Evolutionary conservation across 2,329 filamentous ascomycete genomes (phyloP).

Genomic region (Fusarium albosuccineum): DNA sequence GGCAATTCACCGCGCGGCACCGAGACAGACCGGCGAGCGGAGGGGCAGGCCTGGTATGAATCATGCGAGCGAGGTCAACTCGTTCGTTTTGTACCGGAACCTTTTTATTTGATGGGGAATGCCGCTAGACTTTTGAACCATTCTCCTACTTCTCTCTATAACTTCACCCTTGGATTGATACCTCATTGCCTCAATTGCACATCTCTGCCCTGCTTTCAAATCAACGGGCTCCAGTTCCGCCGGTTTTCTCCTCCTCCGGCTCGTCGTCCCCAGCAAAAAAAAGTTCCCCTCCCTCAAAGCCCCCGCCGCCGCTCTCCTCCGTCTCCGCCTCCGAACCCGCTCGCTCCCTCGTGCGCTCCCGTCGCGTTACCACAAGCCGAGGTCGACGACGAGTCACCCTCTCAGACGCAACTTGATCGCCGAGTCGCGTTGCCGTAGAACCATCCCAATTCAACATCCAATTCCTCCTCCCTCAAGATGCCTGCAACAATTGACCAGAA

Average conservation of each 20-base stretch:
- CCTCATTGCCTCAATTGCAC: constrained; percentile 1
- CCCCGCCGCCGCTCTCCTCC: constrained; percentile 30
- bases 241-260: neutral
- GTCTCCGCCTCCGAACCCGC: constrained; percentile 41
- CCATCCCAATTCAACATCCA: constrained; percentile 3
- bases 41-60: constrained; percentile 34
- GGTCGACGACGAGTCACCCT: constrained; percentile 24
- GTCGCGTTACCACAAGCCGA: constrained; percentile 40
- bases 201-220: constrained; percentile 9
- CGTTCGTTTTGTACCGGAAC: neutral
- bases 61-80: constrained; percentile 33
- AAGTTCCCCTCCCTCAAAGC: constrained; percentile 29
- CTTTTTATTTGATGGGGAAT: neutral
- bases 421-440: constrained; percentile 2
- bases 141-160: neutral
- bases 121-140: constrained; percentile 2
- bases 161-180: neutral
- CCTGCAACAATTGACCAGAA: constrained; percentile 63
- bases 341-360: constrained; percentile 31
- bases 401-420: constrained; percentile 2
- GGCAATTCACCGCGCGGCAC: constrained; percentile 47
- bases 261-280: constrained; percentile 20
- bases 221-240: constrained; percentile 24
- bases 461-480: constrained; percentile 54
- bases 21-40: constrained; percentile 40